Base-by-base conservation (phyloP, 2,329 filamentous ascomycete species). In the Penicillium sp. region DNA sequence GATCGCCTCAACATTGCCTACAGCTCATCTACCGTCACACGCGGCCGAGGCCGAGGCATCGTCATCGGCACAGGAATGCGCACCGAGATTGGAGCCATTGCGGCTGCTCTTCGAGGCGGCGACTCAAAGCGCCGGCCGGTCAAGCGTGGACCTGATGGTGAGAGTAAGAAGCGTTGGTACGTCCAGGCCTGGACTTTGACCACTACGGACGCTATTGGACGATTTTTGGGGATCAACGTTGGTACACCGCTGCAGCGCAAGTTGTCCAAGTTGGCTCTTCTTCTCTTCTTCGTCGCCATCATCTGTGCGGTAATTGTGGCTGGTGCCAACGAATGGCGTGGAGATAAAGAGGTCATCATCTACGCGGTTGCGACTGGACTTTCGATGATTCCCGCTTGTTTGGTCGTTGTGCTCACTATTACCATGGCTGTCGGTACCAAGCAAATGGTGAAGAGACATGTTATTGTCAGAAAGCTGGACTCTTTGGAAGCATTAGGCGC, bases 171-270 rank as follows among this genome's bases (percentile, higher is more conserved):
- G 49, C 71, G 76, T 40, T 76, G 77, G 57, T 79, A 81, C 48
- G 64, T 73, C 12, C 68, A 77, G 58, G 74, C 75, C 4, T 76
- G 73, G 66, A 64, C 71, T 18, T 63, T 78, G 48, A 84, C 80
- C 3, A 64, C 76, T 37, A 75, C 73, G 9, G 80, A 84, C 62
- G 78, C 77, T 5, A 66, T 84, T 49, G 81, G 80, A 4, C 73
- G 76, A 34, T 85, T 88, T 60, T 72, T 87, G 7, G 84, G 84
- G 44, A 76, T 86, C 50, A 84, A 80, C 46, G 77, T 84, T 9
- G 84, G 85, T 40, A 87, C 84, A 9, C 85, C 84, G 3, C 73
- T 88, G 13, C 83, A 86, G 64, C 77, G 78, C 56, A 86, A 84
- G 60, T 73, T 88, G 12, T 84, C 83, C 41, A 80, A 80, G 63